Evolutionary conservation across 352 stramenopile genomes (phyloP).

Genomic region (Globisporangium viniferum): DNA sequence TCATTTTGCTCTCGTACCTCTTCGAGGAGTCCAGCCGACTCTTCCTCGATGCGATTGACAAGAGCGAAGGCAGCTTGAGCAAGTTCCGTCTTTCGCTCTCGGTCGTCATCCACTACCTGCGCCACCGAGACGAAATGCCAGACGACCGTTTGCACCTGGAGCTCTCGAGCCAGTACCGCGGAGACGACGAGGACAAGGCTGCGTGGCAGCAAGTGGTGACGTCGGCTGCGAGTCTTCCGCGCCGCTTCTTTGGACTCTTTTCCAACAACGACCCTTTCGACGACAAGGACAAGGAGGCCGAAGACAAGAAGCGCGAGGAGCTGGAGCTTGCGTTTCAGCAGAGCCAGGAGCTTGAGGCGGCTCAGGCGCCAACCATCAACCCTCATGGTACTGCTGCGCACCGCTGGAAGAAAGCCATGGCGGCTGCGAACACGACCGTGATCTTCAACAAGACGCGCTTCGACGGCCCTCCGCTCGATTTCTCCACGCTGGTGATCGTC

Average conservation of each 20-base stretch:
- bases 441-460: constrained; percentile 79
- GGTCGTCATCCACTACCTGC: constrained; percentile 84
- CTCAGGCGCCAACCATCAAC: constrained; percentile 14
- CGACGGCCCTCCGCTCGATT: constrained; percentile 75
- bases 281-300: constrained; percentile 69
- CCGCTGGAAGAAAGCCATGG: constrained; percentile 74
- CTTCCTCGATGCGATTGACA: constrained; percentile 85
- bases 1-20: constrained; percentile 85
- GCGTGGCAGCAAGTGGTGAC: constrained; percentile 53
- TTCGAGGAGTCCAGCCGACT: constrained; percentile 83
- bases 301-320: constrained; percentile 64
- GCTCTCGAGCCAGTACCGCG: constrained; percentile 42
- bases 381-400: constrained; percentile 25
- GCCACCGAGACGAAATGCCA: constrained; percentile 76
- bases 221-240: constrained; percentile 32
- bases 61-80: constrained; percentile 71
- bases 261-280: constrained; percentile 63
- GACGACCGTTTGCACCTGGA: constrained; percentile 66
- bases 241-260: constrained; percentile 42
- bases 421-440: constrained; percentile 60
- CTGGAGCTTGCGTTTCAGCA: constrained; percentile 59
- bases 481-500: constrained; percentile 81
- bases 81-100: constrained; percentile 84
- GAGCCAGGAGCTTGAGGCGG: constrained; percentile 26
- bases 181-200: constrained; percentile 57